These are phyloP conservation scores for Salix dunnii DNA, from an alignment of 345 rosid species.

Conservation along the genomic window DNA sequence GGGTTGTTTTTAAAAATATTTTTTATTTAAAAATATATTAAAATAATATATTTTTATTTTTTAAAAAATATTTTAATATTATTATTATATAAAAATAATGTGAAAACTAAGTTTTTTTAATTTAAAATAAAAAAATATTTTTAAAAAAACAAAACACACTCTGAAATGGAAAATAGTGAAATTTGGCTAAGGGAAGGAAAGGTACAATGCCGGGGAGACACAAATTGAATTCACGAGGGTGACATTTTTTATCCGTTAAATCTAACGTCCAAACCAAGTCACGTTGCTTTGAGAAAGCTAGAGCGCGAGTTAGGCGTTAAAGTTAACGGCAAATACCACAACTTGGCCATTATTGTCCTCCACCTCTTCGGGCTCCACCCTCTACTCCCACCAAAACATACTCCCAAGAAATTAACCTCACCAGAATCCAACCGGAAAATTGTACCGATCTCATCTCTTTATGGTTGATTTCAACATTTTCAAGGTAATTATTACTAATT, in stretches of 20 bases:
- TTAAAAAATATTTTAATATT: slow-evolving; percentile 1
- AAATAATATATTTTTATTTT: not conserved
- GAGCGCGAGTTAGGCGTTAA: slow-evolving; percentile 19
- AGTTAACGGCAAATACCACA: slow-evolving; percentile 19
- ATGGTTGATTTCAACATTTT: not conserved
- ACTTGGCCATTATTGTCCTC: slow-evolving; percentile 27
- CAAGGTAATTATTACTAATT: not conserved
- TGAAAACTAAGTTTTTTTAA: no score
- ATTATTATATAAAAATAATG: not conserved
- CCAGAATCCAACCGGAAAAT: slow-evolving; percentile 12
- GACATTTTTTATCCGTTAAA: slow-evolving; percentile 20
- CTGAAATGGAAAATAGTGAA: not conserved
- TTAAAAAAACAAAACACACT: no score
- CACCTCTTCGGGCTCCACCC: not conserved
- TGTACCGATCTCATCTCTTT: not conserved
- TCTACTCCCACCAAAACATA: not conserved
- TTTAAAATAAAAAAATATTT: not conserved
- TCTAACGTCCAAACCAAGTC: slow-evolving; percentile 11
- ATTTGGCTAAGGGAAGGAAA: not conserved
- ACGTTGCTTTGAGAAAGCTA: not conserved
- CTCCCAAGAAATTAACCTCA: not conserved
- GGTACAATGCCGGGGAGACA: slow-evolving; percentile 26
- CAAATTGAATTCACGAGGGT: slow-evolving; percentile 18
- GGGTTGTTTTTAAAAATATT: no score
- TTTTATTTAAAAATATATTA: no score